Evolutionary conservation across 129 eudicot genomes (phyloP), one percentile per base, ranked within the genome.

Genomic region (Helichrysum umbraculigerum): DNA sequence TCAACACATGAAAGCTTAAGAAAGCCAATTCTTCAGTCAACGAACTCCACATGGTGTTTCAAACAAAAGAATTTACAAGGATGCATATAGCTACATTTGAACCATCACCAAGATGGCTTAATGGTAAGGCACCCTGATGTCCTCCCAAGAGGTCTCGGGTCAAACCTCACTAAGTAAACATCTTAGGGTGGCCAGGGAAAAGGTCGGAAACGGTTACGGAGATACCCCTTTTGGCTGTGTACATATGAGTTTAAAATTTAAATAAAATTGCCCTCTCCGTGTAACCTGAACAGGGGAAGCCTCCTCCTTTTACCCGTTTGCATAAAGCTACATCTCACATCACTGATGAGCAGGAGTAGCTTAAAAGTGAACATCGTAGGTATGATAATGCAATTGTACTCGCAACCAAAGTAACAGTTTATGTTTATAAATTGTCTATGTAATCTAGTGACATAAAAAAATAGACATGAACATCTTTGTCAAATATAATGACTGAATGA

Each of bases 361-460:
- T 41, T 41, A 61, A n/a, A n/a, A n/a, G n/a, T n/a, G n/a, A n/a
- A 60, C 37, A 12, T 25, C 16, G 68, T 69, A 54, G 17, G 8
- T 14, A 25, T 17, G 67, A n/a, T n/a, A n/a, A n/a, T n/a, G n/a
- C 67, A 73, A 58, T 21, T 73, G 56, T 59, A 8, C 22, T 73
- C 51, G 21, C 28, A 37, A 22, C 52, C 20, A 50, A 15, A 22
- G n/a, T 62, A 73, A 15, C 69, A 59, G 17, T 12, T 12, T 22
- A 59, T 60, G 58, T 58, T 37, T 39, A 59, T 37, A 4, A 35
- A 72, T 3, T 37, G 22, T 17, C 21, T 37, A 60, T 14, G 39
- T 19, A 37, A 39, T 60, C 37, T 58, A 73, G 41, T 35, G 50
- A 20, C n/a, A n/a, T n/a, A n/a, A 44, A 35, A 16, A 59, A 39